These are phyloP conservation scores for Macrophomina phaseolina DNA, from an alignment of 2,329 filamentous ascomycete genomes.

Conservation along the genomic window DNA sequence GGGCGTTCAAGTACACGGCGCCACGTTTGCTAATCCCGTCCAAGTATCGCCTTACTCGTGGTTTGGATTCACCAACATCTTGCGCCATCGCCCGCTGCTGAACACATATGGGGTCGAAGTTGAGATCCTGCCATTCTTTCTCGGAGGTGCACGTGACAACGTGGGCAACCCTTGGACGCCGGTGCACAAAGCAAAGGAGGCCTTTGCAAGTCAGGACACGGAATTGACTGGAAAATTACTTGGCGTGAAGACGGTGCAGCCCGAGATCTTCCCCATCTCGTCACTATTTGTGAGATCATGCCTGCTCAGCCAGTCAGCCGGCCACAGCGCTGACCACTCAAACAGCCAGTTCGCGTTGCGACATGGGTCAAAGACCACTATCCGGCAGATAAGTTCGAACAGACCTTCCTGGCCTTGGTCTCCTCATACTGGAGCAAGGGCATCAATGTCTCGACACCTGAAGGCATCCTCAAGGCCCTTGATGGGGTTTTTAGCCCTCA, in stretches of 20 bases:
- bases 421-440: slow-evolving; percentile 27
- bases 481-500: neutral
- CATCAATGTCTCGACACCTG: slow-evolving; percentile 28
- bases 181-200: slow-evolving; percentile 12
- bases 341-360: slow-evolving; percentile 27
- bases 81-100: slow-evolving; percentile 25
- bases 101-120: slow-evolving; percentile 25
- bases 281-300: neutral
- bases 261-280: neutral
- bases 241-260: neutral
- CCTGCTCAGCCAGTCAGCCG: neutral
- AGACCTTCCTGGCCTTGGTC: slow-evolving; percentile 26
- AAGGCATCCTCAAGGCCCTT: slow-evolving; percentile 15
- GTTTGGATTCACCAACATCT: slow-evolving; percentile 29
- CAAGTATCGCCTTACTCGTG: slow-evolving; percentile 29
- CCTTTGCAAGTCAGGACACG: neutral
- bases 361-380: slow-evolving; percentile 29
- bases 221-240: neutral
- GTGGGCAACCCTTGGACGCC: slow-evolving; percentile 27
- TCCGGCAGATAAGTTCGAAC: slow-evolving; percentile 28
- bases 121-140: slow-evolving; percentile 28
- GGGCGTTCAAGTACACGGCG: neutral
- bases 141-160: slow-evolving; percentile 28
- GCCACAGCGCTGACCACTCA: neutral
- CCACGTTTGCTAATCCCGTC: neutral